Evolutionary conservation across 257 asterid genomes (phyloP).

Genomic region (Solanum sitiens): DNA sequence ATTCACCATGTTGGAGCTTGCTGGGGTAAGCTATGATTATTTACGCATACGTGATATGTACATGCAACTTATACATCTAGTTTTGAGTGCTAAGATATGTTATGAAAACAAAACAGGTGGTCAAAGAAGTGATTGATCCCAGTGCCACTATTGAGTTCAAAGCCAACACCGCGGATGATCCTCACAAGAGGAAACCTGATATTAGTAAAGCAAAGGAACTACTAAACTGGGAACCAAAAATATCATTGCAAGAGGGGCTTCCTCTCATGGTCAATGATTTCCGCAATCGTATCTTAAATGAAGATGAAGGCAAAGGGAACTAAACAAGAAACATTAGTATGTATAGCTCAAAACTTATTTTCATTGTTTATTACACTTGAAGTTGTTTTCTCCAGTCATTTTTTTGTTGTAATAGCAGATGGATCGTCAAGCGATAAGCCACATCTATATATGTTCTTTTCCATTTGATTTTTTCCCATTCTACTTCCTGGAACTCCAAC

Average conservation of each 20-base stretch:
- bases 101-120: conserved; percentile 39
- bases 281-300: conserved; percentile 87
- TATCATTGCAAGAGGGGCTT: conserved; percentile 70
- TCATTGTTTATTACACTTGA: background rate
- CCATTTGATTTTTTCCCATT: background rate
- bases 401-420: background rate
- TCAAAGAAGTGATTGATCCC: conserved; percentile 85
- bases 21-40: conserved; percentile 21
- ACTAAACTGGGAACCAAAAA: conserved; percentile 93
- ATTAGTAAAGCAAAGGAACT: conserved; percentile 85
- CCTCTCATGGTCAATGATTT: conserved; percentile 90
- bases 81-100: background rate
- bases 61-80: background rate
- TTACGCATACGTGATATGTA: background rate
- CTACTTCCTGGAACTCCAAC: background rate
- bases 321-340: conserved; percentile 7
- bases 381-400: background rate
- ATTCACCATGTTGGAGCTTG: conserved; percentile 47
- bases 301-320: conserved; percentile 90
- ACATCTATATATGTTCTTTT: background rate
- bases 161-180: conserved; percentile 95
- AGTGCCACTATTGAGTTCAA: conserved; percentile 73
- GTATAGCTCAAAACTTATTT: conserved; percentile 7
- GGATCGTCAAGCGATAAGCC: background rate
- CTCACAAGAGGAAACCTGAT: conserved; percentile 97